Evolutionary conservation across 805 yeast genomes (phyloP).

Genomic region (Zygotorulaspora sp.): DNA sequence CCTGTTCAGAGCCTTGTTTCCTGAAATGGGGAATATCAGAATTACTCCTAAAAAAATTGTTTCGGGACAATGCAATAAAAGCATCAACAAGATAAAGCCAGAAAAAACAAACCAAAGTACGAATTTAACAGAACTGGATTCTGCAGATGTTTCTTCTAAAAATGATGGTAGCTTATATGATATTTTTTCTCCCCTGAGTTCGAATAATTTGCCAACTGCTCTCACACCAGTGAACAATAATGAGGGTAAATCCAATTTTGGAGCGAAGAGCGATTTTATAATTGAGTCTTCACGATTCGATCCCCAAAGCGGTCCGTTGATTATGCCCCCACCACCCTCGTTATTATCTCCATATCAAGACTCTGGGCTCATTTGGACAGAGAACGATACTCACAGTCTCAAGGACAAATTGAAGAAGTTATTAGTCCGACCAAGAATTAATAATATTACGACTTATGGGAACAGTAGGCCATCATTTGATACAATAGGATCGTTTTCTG

Average conservation of each 20-base stretch:
- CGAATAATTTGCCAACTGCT: slow-evolving; percentile 11
- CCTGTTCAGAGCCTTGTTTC: slow-evolving; percentile 9
- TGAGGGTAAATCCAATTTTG: background rate
- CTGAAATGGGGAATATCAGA: slow-evolving; percentile 2
- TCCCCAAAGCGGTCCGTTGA: background rate
- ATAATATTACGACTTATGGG: slow-evolving; percentile 1
- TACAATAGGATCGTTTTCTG: slow-evolving; percentile 11
- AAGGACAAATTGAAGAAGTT: slow-evolving; percentile 10
- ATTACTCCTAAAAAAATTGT: background rate
- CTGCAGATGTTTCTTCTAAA: background rate
- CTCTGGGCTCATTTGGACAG: too few species aligned
- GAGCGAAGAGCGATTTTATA: background rate
- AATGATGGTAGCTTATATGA: slow-evolving; percentile 4
- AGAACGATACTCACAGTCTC: slow-evolving; percentile 3
- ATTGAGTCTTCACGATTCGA: background rate
- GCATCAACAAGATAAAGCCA: background rate
- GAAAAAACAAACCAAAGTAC: background rate
- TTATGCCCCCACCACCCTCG: slow-evolving; percentile 14
- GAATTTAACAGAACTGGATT: background rate
- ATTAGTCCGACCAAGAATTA: slow-evolving; percentile 6
- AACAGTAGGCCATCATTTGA: slow-evolving; percentile 4
- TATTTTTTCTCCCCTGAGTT: slow-evolving; percentile 13
- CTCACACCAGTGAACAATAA: slow-evolving; percentile 10
- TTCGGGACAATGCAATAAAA: too few species aligned
- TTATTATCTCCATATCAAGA: slow-evolving; percentile 9